Base-by-base conservation (phyloP, 495 filamentous ascomycete species). In the Daldinia decipiens region DNA sequence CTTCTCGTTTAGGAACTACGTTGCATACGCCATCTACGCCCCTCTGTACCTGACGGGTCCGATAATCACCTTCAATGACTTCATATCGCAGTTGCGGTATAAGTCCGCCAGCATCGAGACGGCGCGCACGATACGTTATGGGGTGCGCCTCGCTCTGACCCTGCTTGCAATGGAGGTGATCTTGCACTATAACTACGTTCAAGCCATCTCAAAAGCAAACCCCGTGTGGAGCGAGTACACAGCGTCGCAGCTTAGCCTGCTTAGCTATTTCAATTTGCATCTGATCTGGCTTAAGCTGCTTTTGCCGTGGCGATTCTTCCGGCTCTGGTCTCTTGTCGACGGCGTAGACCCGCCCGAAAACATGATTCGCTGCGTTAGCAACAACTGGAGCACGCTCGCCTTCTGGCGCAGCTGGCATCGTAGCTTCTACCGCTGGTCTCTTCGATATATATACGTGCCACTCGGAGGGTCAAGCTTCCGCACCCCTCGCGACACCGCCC, bases 401-500 rank as follows among this genome's bases (percentile, higher is more conserved):
- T 99, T 99, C 82, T 99, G 95, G 95, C 91, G 95, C 59, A 86
- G 88, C 65, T 98, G 96, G 96, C 95, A 99, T 79, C 89, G 93
- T 39, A 92, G 88, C 70, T 98, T 91, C 82, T 97, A 98, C 80
- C 89, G 92, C 62, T 99, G 94, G 94, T 88, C 93, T 65, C 82
- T 98, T 45, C 88, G 95, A 21, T 99, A 99, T 82, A 90, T 99
- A 64, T 99, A 95, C 81, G 84, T 98, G 21, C 95, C 95, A 0
- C 83, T 98, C 3, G 95, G 95, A 55, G 95, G 95, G 8, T 84
- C 85, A 12, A 82, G 73, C 64, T 83, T 85, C 77, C 69, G 80
- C 55, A 75, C 56, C 43, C 53, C 59, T 32, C 53, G 66, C 32
- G 64, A 75, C 71, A 78, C 72, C 63, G 84, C 62, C n/a, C 84